These are phyloP conservation scores for Kitagawia praeruptora DNA, from an alignment of 129 eudicot genomes.

Conservation along the genomic window DNA sequence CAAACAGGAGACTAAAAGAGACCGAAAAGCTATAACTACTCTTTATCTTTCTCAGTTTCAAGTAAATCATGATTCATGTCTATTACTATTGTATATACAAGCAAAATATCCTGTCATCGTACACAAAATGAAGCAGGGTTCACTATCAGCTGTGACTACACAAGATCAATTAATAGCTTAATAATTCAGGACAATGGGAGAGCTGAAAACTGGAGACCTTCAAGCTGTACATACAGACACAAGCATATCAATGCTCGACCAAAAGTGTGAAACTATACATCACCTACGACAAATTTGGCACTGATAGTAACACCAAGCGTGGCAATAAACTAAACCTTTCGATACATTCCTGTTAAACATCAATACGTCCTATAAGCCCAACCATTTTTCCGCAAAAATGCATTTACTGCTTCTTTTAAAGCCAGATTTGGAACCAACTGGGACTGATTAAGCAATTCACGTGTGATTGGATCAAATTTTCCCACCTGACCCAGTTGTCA, in stretches of 20 bases:
- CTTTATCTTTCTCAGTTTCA: background rate
- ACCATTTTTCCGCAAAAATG: constrained; percentile 59
- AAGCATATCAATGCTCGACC: background rate
- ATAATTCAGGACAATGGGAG: background rate
- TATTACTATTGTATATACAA: background rate
- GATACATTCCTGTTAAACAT: background rate
- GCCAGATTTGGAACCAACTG: constrained; percentile 82
- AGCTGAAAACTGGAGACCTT: background rate
- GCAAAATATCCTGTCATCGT: background rate
- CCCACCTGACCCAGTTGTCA: constrained; percentile 49
- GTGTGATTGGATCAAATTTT: constrained; percentile 74
- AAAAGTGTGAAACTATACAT: background rate
- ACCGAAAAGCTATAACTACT: background rate
- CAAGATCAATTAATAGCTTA: background rate
- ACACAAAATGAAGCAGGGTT: background rate
- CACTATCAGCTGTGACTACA: background rate
- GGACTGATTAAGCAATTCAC: constrained; percentile 44
- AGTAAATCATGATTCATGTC: too few species aligned
- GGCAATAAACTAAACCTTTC: background rate
- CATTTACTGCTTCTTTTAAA: constrained; percentile 73
- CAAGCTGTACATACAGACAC: background rate
- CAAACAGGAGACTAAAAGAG: background rate
- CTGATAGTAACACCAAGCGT: background rate
- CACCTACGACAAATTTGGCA: background rate
- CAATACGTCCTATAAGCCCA: constrained; percentile 79